Percentiles rank a stretch among this genome's conserved stretches.
Evolutionary conservation across 2,329 filamentous ascomycete genomes (phyloP).

Genomic region (Colletotrichum melonis): DNA sequence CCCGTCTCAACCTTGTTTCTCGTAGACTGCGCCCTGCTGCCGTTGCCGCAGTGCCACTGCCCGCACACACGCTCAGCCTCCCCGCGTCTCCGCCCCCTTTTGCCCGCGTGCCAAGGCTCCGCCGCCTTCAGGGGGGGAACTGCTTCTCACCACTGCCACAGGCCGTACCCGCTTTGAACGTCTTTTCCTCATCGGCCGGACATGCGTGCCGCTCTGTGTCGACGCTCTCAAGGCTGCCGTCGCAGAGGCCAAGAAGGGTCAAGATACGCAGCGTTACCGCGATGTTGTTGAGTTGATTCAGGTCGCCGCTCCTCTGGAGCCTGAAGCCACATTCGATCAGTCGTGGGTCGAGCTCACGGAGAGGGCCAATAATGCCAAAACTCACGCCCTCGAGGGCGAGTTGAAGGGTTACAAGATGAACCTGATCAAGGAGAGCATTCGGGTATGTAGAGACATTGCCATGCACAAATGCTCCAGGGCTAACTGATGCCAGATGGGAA

Average conservation of each 20-base stretch:
- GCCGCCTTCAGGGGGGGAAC: conserved; percentile 2
- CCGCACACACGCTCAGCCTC: conserved; percentile 17
- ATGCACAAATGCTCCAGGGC: neutral
- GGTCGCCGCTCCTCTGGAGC: conserved; percentile 72
- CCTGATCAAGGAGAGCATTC: conserved; percentile 94
- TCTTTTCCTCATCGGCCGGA: conserved; percentile 82
- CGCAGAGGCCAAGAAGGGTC: conserved; percentile 78
- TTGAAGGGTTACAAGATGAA: conserved; percentile 97
- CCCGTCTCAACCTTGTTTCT: conserved; percentile 24
- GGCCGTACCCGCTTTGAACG: conserved; percentile 85
- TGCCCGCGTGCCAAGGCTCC: conserved; percentile 28
- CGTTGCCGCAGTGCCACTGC: neutral
- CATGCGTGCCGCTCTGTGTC: conserved; percentile 78
- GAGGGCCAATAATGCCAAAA: conserved; percentile 75
- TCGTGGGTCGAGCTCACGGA: conserved; percentile 80
- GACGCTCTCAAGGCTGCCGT: conserved; percentile 87
- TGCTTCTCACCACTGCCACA: conserved; percentile 48
- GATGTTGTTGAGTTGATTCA: conserved; percentile 75
- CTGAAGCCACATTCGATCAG: conserved; percentile 74
- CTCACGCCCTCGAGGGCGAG: conserved; percentile 82
- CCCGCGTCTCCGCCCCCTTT: conserved; percentile 19
- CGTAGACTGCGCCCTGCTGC: conserved; percentile 25
- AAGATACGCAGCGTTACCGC: conserved; percentile 78
- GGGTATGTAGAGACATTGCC: conserved; percentile 64
- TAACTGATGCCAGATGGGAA: conserved; percentile 78